Evolutionary conservation across 2,329 filamentous ascomycete genomes (phyloP), one percentile per base, ranked within the genome.

Genomic region (Aureobasidium zeae): DNA sequence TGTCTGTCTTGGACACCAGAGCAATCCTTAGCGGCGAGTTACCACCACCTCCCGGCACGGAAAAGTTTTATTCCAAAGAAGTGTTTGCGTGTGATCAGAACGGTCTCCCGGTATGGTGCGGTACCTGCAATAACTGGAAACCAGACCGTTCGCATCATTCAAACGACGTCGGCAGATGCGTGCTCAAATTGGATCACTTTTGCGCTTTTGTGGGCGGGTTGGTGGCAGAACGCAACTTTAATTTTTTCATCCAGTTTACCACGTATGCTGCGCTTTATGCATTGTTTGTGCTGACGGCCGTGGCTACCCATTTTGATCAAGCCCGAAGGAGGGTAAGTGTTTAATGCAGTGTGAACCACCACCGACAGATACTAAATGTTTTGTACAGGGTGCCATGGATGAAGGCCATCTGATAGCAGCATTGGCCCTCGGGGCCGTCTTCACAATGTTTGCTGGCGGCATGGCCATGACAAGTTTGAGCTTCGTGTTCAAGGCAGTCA

Each of bases 151-250:
- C 83, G 2, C 87, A 94, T 59, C 89, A 96, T 62, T 93, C 83
- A 56, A 80, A 80, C 41, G 85, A 94, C 57, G 68, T 91, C 10
- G 77, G 77, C 37, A 74, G 86, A 31, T 96, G 89, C 57, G 83
- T 94, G 16, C 68, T 74, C 29, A 91, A 91, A 56, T 91, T 95
- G 83, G 89, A 96, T 51, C 89, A 96, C 58, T 91, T 88, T 55
- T 98, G 91, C 11, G 1, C n/a, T n/a, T 2, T 13, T 24, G 37
- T 34, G 30, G 89, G 89, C 3, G 91, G 89, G 16, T 84, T 94
- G 51, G 80, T 98, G 8, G 83, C 79, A 0, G 88, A 95, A 60
- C 87, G 78, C 1, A 70, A 81, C 2, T 88, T 89, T 67, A 95
- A 95, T 55, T 95, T 86, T 63, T 96, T 98, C 57, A 68, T 87